Conservation (phyloP, 2,329 filamentous ascomycete genomes). For the Elsinoe arachidis region DNA sequence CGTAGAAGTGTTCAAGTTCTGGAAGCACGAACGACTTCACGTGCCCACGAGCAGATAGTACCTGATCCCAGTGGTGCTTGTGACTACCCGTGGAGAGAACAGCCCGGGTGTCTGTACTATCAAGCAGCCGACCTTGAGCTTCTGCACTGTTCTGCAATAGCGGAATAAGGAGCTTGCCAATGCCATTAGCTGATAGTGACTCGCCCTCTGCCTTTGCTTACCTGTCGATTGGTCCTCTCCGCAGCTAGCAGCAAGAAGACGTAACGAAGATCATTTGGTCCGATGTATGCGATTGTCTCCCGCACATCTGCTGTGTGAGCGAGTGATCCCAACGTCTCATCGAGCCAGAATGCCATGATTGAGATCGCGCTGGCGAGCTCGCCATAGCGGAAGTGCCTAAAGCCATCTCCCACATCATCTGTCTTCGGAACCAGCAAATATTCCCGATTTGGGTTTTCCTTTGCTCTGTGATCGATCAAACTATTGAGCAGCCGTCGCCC, state of each 20-base stretch:
- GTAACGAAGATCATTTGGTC: conserved; percentile 17
- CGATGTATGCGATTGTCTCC: conserved; percentile 16
- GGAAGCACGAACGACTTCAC: conserved; percentile 10
- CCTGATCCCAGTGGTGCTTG: conserved; percentile 5
- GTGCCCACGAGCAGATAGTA: not conserved
- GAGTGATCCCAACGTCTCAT: conserved; percentile 12
- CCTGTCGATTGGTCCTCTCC: conserved; percentile 13
- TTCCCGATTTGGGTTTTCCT: not conserved
- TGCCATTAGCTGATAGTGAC: not conserved
- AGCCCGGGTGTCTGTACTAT: conserved; percentile 1
- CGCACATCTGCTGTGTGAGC: not conserved
- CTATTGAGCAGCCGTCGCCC: not conserved
- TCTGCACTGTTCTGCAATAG: conserved; percentile 15
- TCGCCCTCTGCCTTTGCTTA: not conserved
- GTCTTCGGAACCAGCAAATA: not conserved
- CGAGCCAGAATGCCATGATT: conserved; percentile 17
- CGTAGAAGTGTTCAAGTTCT: conserved; percentile 10
- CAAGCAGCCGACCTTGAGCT: conserved; percentile 14
- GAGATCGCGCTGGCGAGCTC: conserved; percentile 15
- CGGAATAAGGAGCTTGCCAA: conserved; percentile 8
- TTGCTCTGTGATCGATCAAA: not conserved
- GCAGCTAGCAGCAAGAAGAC: conserved; percentile 13
- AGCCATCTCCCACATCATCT: conserved; percentile 12
- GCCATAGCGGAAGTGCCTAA: conserved; percentile 15
- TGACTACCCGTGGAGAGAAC: conserved; percentile 10